A percentile compares a stretch with the other conserved stretches of the same genome.
phyloP scores from a whole-genome alignment of 495 filamentous ascomycete genomes.

The Penicillium angulare region DNA sequence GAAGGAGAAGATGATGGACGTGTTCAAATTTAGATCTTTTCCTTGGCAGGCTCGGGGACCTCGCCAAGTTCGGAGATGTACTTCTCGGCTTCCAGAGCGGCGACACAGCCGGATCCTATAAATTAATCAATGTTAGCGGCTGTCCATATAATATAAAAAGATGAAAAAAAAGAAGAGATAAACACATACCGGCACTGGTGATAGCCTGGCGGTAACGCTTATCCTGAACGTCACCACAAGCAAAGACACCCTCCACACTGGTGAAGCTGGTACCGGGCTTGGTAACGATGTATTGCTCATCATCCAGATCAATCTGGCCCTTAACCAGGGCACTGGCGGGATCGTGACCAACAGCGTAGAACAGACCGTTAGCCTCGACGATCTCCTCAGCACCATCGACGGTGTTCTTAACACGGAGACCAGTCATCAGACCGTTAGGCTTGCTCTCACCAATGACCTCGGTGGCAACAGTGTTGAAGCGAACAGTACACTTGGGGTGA shows the following conservation, averaged over 20 bases:
- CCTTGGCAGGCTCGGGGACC: constrained; percentile 12
- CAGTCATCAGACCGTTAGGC: constrained; percentile 74
- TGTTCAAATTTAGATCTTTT: background rate
- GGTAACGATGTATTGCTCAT: constrained; percentile 86
- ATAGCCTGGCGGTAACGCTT: constrained; percentile 98
- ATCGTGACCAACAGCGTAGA: constrained; percentile 97
- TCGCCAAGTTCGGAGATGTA: constrained; percentile 75
- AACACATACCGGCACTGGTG: constrained; percentile 92
- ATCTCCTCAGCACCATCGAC: constrained; percentile 73
- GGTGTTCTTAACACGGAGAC: constrained; percentile 77
- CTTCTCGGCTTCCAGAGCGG: constrained; percentile 93
- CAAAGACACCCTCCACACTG: constrained; percentile 89
- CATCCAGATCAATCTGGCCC: constrained; percentile 81
- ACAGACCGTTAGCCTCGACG: constrained; percentile 86
- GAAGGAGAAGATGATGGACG: background rate
- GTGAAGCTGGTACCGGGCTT: constrained; percentile 86
- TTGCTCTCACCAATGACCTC: constrained; percentile 83
- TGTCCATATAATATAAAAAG: background rate
- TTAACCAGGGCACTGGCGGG: constrained; percentile 86
- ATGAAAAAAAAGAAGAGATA: background rate
- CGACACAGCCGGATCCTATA: constrained; percentile 89
- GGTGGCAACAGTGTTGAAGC: constrained; percentile 75
- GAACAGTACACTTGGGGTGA: constrained; percentile 86
- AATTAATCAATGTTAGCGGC: constrained; percentile 8
- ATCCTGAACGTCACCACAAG: constrained; percentile 96